Conservation (phyloP, 345 rosid genomes). For the Bretschneidera sinensis region DNA sequence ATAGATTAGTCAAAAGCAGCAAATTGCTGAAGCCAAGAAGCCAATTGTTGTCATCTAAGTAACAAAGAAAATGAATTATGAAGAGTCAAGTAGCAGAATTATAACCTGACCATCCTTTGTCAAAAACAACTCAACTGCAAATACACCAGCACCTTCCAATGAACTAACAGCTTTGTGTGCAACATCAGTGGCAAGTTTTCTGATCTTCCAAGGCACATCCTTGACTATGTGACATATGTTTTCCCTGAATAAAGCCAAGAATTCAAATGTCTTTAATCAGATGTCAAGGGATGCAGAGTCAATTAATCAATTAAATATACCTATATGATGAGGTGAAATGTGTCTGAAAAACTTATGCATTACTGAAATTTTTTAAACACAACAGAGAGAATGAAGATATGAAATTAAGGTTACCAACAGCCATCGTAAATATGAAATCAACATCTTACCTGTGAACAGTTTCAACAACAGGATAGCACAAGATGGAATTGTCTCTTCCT, state of each 20-base stretch:
- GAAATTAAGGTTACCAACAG: not conserved
- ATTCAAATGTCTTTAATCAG: constrained; percentile 8
- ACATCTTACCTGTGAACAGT: constrained; percentile 75
- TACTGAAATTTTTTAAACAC: not conserved
- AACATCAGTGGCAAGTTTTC: constrained; percentile 75
- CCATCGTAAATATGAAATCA: constrained; percentile 8
- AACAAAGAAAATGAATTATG: constrained; percentile 2
- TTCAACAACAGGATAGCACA: constrained; percentile 90
- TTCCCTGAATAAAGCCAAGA: constrained; percentile 49
- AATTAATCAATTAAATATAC: no score
- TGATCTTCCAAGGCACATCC: constrained; percentile 74
- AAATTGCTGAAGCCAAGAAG: not conserved
- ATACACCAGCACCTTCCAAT: constrained; percentile 90
- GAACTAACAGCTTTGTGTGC: constrained; percentile 76
- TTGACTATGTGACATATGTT: constrained; percentile 94
- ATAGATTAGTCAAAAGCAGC: constrained; percentile 3
- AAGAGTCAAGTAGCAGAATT: constrained; percentile 7
- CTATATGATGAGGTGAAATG: not conserved
- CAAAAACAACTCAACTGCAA: constrained; percentile 93
- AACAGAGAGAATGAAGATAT: not conserved
- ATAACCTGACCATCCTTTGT: constrained; percentile 76
- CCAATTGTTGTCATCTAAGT: not conserved
- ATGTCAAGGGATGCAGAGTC: constrained; percentile 1
- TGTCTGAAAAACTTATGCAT: not conserved
- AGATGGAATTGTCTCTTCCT: constrained; percentile 77